These are phyloP conservation scores for Orbilia brochopaga DNA, from an alignment of 2,329 filamentous ascomycete genomes.

Conservation along the genomic window DNA sequence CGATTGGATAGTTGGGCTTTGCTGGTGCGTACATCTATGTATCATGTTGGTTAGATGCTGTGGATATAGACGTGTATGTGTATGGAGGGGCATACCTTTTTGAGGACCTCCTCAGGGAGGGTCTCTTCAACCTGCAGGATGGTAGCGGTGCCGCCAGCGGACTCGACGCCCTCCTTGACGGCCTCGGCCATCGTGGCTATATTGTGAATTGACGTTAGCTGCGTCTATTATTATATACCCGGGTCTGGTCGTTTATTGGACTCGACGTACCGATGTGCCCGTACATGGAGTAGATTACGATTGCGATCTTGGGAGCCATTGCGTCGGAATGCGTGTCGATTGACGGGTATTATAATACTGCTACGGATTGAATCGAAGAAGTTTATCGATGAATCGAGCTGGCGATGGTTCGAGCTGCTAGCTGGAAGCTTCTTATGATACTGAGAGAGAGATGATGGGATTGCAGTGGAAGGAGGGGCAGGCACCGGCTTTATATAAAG, in stretches of 20 bases:
- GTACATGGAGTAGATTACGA: constrained; percentile 93
- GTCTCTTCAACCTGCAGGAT: constrained; percentile 91
- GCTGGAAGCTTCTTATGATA: neutral
- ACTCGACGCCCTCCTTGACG: constrained; percentile 87
- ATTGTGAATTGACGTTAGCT: constrained; percentile 7
- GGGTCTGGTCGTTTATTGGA: no score
- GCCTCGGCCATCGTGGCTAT: constrained; percentile 74
- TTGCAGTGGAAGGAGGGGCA: neutral
- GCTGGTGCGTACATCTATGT: constrained; percentile 77
- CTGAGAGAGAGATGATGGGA: neutral
- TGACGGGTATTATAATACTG: constrained; percentile 17
- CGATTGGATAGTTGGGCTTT: constrained; percentile 73
- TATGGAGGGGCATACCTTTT: constrained; percentile 63
- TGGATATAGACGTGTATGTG: neutral
- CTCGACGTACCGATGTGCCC: constrained; percentile 71
- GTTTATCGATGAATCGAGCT: neutral
- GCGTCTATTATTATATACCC: constrained; percentile 4
- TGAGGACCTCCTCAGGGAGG: constrained; percentile 78
- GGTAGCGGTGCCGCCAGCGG: constrained; percentile 80
- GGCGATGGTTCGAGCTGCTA: neutral
- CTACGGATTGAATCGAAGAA: constrained; percentile 5
- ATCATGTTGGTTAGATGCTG: neutral
- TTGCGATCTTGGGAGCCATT: constrained; percentile 91
- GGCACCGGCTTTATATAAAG: neutral
- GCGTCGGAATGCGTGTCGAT: constrained; percentile 24